Base-by-base conservation (phyloP, 1,284 basidiomycete species). In the Apiotrichum montevideense region DNA sequence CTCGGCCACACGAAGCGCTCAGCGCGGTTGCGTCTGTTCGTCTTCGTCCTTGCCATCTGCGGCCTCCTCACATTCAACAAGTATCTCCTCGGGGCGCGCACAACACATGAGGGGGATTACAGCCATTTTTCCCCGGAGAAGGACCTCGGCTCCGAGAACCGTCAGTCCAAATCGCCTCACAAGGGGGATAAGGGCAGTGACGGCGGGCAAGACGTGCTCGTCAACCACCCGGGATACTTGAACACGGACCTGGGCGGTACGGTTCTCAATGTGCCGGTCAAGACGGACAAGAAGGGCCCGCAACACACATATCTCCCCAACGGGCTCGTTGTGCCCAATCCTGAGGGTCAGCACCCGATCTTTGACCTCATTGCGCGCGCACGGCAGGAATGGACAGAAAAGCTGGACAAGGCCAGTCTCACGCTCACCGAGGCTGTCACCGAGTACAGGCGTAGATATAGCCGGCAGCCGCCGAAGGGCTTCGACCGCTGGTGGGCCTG, bases 371-470 rank as follows among this genome's bases (percentile, higher is more conserved):
- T 80, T 13, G 56, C 67, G 37, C 52, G 62, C 7, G 73, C 72
- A 0, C 67, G 74, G 51, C 48, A 62, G n/a, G 54, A 57, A 5
- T 80, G 79, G 78, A 63, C 74, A 32, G 60, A 61, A 1, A 79
- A 79, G 63, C 21, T 76, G n/a, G 64, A 55, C 5, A 63, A 59
- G 48, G 71, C 77, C 58, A 79, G 77, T 55, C 66, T 56, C 50
- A 79, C 76, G 3, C 61, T 80, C 9, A 54, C 50, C 0, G 65
- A 78, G 54, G 78, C 78, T 4, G 75, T 77, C 3, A 63, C 68
- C 52, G 75, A 76, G 61, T 80, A 80, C 62, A 63, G 69, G 51
- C 59, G 71, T 45, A 65, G 78, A 37, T 78, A 80, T 57, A 62
- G 63, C 21, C 65, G 70, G 15, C 42, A 66, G 3, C 76, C 77